phyloP scores from a whole-genome alignment of 352 stramenopile genomes.

The Phytophthora chlamydospora region DNA sequence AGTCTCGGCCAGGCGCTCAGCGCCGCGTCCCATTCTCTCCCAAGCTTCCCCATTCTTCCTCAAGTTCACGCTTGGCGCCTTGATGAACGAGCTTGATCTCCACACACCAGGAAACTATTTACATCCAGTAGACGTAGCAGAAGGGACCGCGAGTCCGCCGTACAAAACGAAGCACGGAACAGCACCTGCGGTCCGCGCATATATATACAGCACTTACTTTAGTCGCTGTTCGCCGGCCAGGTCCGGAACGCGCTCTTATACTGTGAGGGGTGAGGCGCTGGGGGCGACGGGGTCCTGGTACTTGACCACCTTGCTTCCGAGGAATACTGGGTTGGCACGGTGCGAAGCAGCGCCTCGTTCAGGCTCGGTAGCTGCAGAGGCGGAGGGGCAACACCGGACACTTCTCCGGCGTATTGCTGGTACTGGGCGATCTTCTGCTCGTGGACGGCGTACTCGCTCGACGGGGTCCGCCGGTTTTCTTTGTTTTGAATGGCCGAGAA shows the following conservation, averaged over 20 bases:
- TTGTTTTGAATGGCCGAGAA: slow-evolving; percentile 33
- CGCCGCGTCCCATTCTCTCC: slow-evolving; percentile 46
- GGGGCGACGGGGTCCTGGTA: slow-evolving; percentile 22
- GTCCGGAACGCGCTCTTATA: slow-evolving; percentile 34
- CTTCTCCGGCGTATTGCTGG: slow-evolving; percentile 34
- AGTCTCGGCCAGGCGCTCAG: slow-evolving; percentile 58
- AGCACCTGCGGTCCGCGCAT: not conserved
- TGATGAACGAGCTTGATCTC: slow-evolving; percentile 11
- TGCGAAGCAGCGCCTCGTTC: slow-evolving; percentile 48
- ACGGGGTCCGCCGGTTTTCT: slow-evolving; percentile 31
- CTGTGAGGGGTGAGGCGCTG: slow-evolving; percentile 25
- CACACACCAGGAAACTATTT: not conserved
- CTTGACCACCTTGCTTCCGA: slow-evolving; percentile 30
- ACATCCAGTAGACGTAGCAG: not conserved
- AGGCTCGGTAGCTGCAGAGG: slow-evolving; percentile 43
- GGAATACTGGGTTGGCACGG: slow-evolving; percentile 34
- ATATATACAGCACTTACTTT: slow-evolving; percentile 23
- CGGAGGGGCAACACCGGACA: slow-evolving; percentile 23
- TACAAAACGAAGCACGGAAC: slow-evolving; percentile 1
- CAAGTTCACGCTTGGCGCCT: slow-evolving; percentile 3
- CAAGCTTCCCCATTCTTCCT: slow-evolving; percentile 46
- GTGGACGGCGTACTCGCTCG: slow-evolving; percentile 9
- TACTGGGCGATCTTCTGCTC: slow-evolving; percentile 17
- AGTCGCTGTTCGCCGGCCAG: slow-evolving; percentile 28
- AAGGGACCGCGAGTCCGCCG: not conserved